Base-by-base conservation (phyloP, 805 yeast genomes). In the Maudiozyma pseudohumilis region DNA sequence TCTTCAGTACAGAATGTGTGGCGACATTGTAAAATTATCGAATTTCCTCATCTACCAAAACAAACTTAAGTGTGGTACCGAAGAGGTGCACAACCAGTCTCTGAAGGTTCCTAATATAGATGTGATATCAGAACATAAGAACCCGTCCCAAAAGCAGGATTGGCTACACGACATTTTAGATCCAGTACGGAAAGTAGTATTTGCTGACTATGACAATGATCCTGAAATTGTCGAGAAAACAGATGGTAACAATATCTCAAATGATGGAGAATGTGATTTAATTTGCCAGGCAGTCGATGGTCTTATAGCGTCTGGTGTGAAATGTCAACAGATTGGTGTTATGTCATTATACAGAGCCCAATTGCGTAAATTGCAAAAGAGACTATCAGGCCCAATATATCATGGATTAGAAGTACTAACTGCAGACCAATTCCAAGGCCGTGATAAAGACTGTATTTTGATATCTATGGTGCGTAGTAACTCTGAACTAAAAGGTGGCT, bases 391-490 rank as follows among this genome's bases (percentile, higher is more conserved):
- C 12, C 39, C 40, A 11, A 54, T 44, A 12, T 48, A 60, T 18
- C 55, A 63, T 7, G 71, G 65, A 1, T 60, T 92, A 22, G 97
- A 92, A 47, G 69, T 84, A 23, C 64, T 89, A 40, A 92, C 99
- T 0, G 97, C 96, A 0, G 99, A 92, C 59, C 85, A 81, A 52
- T 89, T 82, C 51, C 98, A 92, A 61, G 99, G 98, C 0, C 70
- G 96, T 39, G 99, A 92, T 59, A 92, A 89, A 51, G 89, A 85
- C 23, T 83, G 95, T 52, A 75, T 92, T 12, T 76, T 92, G 6
- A 83, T 92, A 2, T 89, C 97, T 0, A 64, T 92, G 48, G 98
- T 92, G 3, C 66, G 95, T 34, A 80, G 95, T 4, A 87, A 88
- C 55, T 66, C 65, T 1, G 71, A 71, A 16, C 64, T 68, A 8